phyloP scores from a whole-genome alignment of 2,329 filamentous ascomycete genomes.

The Diaporthe batatas region DNA sequence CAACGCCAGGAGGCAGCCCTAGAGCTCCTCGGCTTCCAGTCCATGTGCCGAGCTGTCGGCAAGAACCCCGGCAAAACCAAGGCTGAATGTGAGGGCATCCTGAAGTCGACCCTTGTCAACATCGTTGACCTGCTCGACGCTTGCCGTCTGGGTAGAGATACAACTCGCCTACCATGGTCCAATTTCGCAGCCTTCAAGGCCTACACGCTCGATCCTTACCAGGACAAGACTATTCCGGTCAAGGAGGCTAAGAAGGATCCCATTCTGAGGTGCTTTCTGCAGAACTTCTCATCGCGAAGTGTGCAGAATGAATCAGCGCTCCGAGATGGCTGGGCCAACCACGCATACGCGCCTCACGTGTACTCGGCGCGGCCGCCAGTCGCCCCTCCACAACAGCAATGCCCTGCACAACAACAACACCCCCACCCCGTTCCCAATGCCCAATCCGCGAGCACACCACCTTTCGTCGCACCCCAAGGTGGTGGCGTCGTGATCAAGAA shows the following conservation, averaged over 20 bases:
- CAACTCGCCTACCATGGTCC: background rate
- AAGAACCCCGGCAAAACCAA: background rate
- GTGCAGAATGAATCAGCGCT: background rate
- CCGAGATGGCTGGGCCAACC: slow-evolving; percentile 48
- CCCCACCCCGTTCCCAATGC: slow-evolving; percentile 47
- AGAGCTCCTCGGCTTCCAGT: slow-evolving; percentile 17
- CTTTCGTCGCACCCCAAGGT: slow-evolving; percentile 47
- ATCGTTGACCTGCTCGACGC: slow-evolving; percentile 27
- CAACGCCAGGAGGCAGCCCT: background rate
- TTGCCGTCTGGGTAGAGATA: background rate
- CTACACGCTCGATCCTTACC: background rate
- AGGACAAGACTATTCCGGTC: background rate
- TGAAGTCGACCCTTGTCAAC: slow-evolving; percentile 22
- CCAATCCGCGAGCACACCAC: slow-evolving; percentile 39
- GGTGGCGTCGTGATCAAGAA: background rate
- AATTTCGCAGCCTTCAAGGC: background rate
- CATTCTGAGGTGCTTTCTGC: slow-evolving; percentile 2
- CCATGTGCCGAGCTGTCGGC: slow-evolving; percentile 5
- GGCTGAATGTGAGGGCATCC: background rate
- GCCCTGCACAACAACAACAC: slow-evolving; percentile 47
- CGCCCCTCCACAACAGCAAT: slow-evolving; percentile 45
- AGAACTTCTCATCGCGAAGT: background rate
- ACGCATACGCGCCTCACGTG: slow-evolving; percentile 71
- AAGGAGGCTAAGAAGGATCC: background rate
- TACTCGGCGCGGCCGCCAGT: slow-evolving; percentile 59